These are phyloP conservation scores for Mycena citricolor DNA, from an alignment of 1,284 basidiomycete genomes.

Conservation along the genomic window DNA sequence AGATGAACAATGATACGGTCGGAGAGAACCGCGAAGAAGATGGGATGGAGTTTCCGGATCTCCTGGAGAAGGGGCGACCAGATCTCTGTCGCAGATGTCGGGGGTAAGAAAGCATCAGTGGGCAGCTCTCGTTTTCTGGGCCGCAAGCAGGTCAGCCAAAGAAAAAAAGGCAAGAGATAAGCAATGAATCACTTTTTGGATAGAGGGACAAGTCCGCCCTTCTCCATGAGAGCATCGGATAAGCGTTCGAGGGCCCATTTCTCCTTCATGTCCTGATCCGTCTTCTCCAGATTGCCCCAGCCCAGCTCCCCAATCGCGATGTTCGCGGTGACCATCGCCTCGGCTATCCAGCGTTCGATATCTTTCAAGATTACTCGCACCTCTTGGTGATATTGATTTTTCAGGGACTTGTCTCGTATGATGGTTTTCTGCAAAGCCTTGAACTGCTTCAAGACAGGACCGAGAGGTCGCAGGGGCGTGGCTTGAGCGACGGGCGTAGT, in stretches of 20 bases:
- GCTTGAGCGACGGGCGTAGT: constrained; percentile 31
- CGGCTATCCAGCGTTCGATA: constrained; percentile 72
- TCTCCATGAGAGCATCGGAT: constrained; percentile 59
- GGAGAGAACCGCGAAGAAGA: constrained; percentile 53
- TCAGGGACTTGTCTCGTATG: constrained; percentile 61
- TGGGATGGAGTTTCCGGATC: constrained; percentile 55
- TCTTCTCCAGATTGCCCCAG: constrained; percentile 39
- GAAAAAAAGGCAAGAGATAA: background rate
- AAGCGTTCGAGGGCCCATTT: constrained; percentile 68
- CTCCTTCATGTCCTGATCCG: constrained; percentile 49
- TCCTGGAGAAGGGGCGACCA: constrained; percentile 74
- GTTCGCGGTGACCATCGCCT: constrained; percentile 63
- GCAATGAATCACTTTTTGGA: constrained; percentile 66
- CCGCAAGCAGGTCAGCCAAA: constrained; percentile 16
- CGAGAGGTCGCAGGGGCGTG: constrained; percentile 47
- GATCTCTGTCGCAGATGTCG: constrained; percentile 52
- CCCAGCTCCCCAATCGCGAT: constrained; percentile 44
- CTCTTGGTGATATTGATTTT: constrained; percentile 47
- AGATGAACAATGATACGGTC: constrained; percentile 50
- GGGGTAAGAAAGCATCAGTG: constrained; percentile 47
- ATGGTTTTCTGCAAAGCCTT: constrained; percentile 63
- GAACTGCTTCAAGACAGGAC: constrained; percentile 66
- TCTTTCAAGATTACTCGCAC: constrained; percentile 52
- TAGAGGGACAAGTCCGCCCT: constrained; percentile 72
- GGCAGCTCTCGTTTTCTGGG: constrained; percentile 61